A percentile compares a stretch with the other conserved stretches of the same genome.
These are phyloP conservation scores for Alliaria petiolata DNA, from an alignment of 345 rosid genomes.

Conservation along the genomic window DNA sequence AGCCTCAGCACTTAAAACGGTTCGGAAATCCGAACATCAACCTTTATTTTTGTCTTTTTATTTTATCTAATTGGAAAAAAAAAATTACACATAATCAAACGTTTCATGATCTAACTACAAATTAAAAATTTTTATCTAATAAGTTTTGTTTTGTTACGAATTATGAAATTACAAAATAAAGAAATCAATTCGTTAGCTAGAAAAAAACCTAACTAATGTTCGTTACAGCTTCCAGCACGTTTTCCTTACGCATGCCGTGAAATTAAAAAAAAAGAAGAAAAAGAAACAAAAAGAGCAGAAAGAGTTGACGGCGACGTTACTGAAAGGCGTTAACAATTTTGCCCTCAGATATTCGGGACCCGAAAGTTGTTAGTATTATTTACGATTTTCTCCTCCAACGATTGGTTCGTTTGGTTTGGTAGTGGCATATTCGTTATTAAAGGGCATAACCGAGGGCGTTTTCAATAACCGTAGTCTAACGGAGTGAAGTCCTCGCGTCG, in stretches of 20 bases:
- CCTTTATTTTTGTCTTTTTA: too few species aligned
- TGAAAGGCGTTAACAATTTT: not conserved
- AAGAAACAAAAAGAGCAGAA: not conserved
- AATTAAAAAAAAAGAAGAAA: too few species aligned
- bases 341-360: not conserved
- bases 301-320: slow-evolving; percentile 26
- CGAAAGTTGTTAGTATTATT: not conserved
- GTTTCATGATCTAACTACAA: too few species aligned
- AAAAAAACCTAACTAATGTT: not conserved
- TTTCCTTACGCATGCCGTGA: slow-evolving; percentile 9
- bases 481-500: slow-evolving; percentile 15
- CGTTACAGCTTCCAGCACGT: slow-evolving; percentile 15
- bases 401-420: not conserved
- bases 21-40: too few species aligned
- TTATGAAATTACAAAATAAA: not conserved
- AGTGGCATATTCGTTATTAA: not conserved
- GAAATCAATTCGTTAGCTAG: not conserved
- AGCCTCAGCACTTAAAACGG: too few species aligned
- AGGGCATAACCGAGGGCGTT: not conserved
- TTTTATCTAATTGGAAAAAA: too few species aligned
- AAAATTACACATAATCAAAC: too few species aligned
- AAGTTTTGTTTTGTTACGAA: not conserved
- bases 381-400: not conserved
- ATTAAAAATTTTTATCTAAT: too few species aligned
- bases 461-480: not conserved